These are phyloP conservation scores for Ogataea wickerhamii DNA, from an alignment of 805 yeast species.

Conservation along the genomic window DNA sequence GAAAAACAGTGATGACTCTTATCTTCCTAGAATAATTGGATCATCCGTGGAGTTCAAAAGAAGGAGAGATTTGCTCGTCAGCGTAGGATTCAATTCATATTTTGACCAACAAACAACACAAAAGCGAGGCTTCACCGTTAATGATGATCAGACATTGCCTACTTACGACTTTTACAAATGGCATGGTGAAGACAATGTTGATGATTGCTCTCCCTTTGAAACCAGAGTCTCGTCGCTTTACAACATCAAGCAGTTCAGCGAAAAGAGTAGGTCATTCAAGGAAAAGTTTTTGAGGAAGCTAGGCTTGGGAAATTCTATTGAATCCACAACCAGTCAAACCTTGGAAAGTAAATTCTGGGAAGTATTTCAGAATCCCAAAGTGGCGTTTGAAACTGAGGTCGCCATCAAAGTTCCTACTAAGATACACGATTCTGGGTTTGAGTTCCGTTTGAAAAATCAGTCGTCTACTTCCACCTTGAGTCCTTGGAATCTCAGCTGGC, in stretches of 20 bases:
- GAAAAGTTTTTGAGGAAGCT: slow-evolving; percentile 19
- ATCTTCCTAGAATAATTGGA: slow-evolving; percentile 40
- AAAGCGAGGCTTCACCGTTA: slow-evolving; percentile 36
- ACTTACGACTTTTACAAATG: slow-evolving; percentile 42
- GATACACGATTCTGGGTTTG: slow-evolving; percentile 40
- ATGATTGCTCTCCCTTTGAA: slow-evolving; percentile 38
- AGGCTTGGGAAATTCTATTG: slow-evolving; percentile 17
- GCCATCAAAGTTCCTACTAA: slow-evolving; percentile 32
- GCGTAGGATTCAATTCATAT: slow-evolving; percentile 51
- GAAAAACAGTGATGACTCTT: slow-evolving; percentile 2
- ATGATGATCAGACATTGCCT: slow-evolving; percentile 34
- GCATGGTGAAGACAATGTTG: slow-evolving; percentile 36
- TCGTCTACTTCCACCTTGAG: slow-evolving; percentile 14
- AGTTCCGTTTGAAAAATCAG: slow-evolving; percentile 16
- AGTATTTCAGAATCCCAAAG: slow-evolving; percentile 29
- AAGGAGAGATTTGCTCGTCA: slow-evolving; percentile 40
- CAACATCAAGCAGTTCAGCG: slow-evolving; percentile 55
- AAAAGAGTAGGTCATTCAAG: slow-evolving; percentile 46
- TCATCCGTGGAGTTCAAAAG: slow-evolving; percentile 45
- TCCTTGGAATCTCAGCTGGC: slow-evolving; percentile 59
- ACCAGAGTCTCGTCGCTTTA: slow-evolving; percentile 47
- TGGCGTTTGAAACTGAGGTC: slow-evolving; percentile 35
- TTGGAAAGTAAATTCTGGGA: slow-evolving; percentile 45
- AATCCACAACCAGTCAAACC: slow-evolving; percentile 13
- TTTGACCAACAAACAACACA: slow-evolving; percentile 47